These are phyloP conservation scores for Setaria viridis DNA, from an alignment of 202 grass and related monocot species.

Conservation along the genomic window DNA sequence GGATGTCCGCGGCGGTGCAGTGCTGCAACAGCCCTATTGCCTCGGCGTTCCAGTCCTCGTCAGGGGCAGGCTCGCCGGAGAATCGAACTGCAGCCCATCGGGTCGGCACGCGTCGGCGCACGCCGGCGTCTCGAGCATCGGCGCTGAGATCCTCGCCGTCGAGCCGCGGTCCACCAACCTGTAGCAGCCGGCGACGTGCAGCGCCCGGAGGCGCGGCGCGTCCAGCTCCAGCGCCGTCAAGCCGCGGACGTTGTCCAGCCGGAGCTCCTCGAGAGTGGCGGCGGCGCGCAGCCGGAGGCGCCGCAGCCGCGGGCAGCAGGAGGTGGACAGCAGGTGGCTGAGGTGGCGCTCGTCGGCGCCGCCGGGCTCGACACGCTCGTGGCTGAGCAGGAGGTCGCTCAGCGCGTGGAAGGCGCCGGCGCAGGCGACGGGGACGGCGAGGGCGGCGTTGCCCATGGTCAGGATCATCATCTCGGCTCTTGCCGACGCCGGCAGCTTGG, in stretches of 20 bases:
- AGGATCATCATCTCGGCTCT: no score
- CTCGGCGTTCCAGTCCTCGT: background rate
- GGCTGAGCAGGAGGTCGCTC: no score
- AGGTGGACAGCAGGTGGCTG: background rate
- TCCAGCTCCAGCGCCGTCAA: background rate
- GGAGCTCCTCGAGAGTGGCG: slow-evolving; percentile 29
- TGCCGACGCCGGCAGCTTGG: no score
- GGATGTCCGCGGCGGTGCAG: background rate
- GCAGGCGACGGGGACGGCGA: no score
- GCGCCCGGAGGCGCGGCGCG: slow-evolving; percentile 19
- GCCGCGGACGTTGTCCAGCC: background rate
- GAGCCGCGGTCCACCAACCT: background rate
- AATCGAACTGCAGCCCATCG: background rate
- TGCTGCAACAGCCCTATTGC: background rate
- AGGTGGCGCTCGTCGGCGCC: slow-evolving; percentile 1
- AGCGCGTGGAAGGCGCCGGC: no score
- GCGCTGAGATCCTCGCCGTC: background rate
- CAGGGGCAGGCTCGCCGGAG: background rate
- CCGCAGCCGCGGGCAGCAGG: slow-evolving; percentile 3
- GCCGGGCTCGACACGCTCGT: background rate
- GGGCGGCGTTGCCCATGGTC: no score
- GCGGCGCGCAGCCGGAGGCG: background rate
- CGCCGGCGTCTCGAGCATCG: background rate
- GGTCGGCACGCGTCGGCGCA: background rate
- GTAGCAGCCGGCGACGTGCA: background rate